phyloP scores from a whole-genome alignment of 345 rosid genomes.

The Eucalyptus curtisii region DNA sequence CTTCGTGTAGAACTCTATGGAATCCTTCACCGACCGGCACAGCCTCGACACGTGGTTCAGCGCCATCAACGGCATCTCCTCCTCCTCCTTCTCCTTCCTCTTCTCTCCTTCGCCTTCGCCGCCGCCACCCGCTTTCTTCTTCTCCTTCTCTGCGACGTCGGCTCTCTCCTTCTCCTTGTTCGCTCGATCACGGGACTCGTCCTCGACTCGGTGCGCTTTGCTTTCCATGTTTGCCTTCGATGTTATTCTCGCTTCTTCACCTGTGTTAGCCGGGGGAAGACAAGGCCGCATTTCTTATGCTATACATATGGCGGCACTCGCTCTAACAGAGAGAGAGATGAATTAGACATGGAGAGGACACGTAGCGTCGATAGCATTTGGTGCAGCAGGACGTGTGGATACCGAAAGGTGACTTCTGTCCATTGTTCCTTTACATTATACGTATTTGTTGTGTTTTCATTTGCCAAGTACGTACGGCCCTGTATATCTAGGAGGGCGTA shows the following conservation, averaged over 20 bases:
- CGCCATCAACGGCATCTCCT: slow-evolving; percentile 35
- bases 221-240: not conserved
- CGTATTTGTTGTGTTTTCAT: not conserved
- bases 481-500: not conserved
- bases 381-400: not conserved
- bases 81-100: not conserved
- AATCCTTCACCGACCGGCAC: slow-evolving; percentile 39
- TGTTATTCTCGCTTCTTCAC: not conserved
- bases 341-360: not conserved
- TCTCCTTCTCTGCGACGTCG: not conserved
- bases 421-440: not conserved
- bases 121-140: not conserved
- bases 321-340: not conserved
- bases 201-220: not conserved
- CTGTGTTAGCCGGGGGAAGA: not conserved
- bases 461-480: not conserved
- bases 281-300: not conserved
- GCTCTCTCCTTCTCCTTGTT: not conserved
- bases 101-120: not conserved
- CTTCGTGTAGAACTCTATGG: slow-evolving; percentile 43
- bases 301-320: not conserved
- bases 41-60: slow-evolving; percentile 63
- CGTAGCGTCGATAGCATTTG: not conserved
- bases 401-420: not conserved
- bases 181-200: not conserved